A percentile compares a stretch with the other conserved stretches of the same genome.
These are phyloP conservation scores for Agrocybe pediades DNA, from an alignment of 768 basidiomycete genomes.

Conservation along the genomic window DNA sequence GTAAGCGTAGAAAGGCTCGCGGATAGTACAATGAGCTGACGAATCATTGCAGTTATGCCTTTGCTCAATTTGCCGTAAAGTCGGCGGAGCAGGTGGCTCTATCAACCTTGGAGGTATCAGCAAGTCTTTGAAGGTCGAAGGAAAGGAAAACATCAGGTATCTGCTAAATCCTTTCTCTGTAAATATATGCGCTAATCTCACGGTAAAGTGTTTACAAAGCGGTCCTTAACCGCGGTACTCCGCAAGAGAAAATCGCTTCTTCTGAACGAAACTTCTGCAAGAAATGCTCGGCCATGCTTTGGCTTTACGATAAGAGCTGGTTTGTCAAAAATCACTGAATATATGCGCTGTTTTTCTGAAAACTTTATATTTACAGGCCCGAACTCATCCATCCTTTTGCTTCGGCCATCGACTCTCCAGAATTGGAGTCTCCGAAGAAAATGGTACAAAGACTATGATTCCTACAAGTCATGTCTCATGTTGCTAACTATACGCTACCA, in stretches of 20 bases:
- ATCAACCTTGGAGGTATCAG: conserved; percentile 64
- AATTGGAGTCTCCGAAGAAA: conserved; percentile 50
- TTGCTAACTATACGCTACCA: conserved; percentile 17
- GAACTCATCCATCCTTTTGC: conserved; percentile 69
- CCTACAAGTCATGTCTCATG: not conserved
- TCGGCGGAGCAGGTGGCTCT: conserved; percentile 64
- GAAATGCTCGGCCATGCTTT: conserved; percentile 66
- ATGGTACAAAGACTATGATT: conserved; percentile 39
- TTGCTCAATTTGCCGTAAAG: conserved; percentile 74
- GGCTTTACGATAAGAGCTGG: conserved; percentile 62
- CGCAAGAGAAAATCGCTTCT: conserved; percentile 43
- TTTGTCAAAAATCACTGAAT: conserved; percentile 23
- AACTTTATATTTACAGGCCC: conserved; percentile 43
- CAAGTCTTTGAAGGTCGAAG: conserved; percentile 53
- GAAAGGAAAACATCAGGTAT: conserved; percentile 57
- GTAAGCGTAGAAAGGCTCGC: conserved; percentile 28
- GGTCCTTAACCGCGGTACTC: conserved; percentile 56
- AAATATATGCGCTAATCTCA: not conserved
- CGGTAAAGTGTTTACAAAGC: conserved; percentile 59
- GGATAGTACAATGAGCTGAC: not conserved
- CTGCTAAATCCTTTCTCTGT: not conserved
- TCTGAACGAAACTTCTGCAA: conserved; percentile 68
- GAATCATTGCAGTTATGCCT: conserved; percentile 47
- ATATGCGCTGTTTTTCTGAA: not conserved
- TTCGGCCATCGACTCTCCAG: conserved; percentile 62